phyloP scores from a whole-genome alignment of 2,329 filamentous ascomycete genomes.

The Peltaster fructicola region DNA sequence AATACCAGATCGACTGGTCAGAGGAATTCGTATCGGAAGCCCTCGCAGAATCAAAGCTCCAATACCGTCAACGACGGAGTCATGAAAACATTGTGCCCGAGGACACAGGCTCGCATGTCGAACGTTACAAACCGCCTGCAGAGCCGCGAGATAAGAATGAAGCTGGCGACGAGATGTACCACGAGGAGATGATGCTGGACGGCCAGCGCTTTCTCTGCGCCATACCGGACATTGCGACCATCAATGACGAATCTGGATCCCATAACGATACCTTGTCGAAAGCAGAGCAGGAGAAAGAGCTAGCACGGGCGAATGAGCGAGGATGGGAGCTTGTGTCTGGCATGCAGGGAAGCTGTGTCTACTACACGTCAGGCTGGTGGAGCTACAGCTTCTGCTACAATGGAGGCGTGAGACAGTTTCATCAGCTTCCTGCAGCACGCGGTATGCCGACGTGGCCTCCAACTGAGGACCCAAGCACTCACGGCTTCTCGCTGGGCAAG shows the following conservation, averaged over 20 bases:
- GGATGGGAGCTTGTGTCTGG: conserved; percentile 66
- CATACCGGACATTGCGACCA: conserved; percentile 51
- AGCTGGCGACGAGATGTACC: conserved; percentile 21
- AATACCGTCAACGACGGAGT: conserved; percentile 3
- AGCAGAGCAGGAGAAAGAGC: conserved; percentile 62
- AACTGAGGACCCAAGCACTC: conserved; percentile 55
- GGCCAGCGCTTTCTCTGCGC: conserved; percentile 65
- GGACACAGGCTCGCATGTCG: conserved; percentile 5
- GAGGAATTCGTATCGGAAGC: conserved; percentile 50
- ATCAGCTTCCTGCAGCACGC: conserved; percentile 55
- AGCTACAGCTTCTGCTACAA: conserved; percentile 91
- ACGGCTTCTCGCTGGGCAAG: conserved; percentile 60
- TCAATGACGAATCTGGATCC: conserved; percentile 13
- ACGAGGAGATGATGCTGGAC: conserved; percentile 58
- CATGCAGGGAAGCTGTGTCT: conserved; percentile 66
- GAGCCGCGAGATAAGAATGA: conserved; percentile 4
- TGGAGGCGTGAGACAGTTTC: conserved; percentile 74
- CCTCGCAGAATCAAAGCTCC: conserved; percentile 47
- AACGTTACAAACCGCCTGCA: conserved; percentile 7
- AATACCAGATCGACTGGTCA: conserved; percentile 70
- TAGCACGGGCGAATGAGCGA: conserved; percentile 55
- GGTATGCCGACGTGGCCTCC: conserved; percentile 53
- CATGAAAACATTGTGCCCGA: conserved; percentile 2
- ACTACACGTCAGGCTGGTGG: conserved; percentile 82
- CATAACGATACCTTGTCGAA: conserved; percentile 17